Base-by-base conservation (phyloP, 345 rosid species). In the Salix suchowensis region DNA sequence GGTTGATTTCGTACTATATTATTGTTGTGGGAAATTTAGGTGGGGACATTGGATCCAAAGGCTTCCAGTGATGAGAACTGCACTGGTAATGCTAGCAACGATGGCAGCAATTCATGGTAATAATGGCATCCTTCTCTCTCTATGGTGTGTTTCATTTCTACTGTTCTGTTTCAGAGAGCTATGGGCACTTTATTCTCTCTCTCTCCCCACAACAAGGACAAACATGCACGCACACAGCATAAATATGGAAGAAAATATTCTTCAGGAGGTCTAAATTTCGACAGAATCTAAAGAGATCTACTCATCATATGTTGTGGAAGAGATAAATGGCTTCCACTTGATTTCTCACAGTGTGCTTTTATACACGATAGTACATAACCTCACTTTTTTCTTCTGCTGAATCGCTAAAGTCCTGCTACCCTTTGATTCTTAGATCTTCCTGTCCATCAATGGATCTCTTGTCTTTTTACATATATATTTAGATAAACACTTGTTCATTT, bases 41-140 rank as follows among this genome's bases (percentile, higher is more conserved):
- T 85, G 32, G 86, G 82, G 66, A 66, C 85, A 50, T 75, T 85
- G 77, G 88, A 87, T 86, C 87, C 88, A 9, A 88, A 86, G 80
- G 79, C 83, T 68, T 81, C 73, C 62, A 79, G 77, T 64, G 80
- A 85, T 32, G 89, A 85, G 68, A 87, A 77, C 66, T 83, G 83
- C 84, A 74, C 82, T 54, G 84, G 76, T 73, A 86, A 84, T 65
- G 74, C 40, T 76, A 80, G 76, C 68, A 65, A 78, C 80, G 89
- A 85, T 52, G 84, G 74, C 79, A 85, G 75, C 79, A 88, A 80
- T 76, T 87, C 89, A 37, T 85, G 88, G 88, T 85, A 81, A 52
- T 85, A 81, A 52, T 60, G 68, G 66, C 52, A 72, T 74, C 4
- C n/a, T 10, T 48, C 74, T 65, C 74, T 65, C 37, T 39, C 16